Evolutionary conservation across 192 early-diverging fungal genomes (phyloP).

Genomic region (Helicostylum pulchrum): DNA sequence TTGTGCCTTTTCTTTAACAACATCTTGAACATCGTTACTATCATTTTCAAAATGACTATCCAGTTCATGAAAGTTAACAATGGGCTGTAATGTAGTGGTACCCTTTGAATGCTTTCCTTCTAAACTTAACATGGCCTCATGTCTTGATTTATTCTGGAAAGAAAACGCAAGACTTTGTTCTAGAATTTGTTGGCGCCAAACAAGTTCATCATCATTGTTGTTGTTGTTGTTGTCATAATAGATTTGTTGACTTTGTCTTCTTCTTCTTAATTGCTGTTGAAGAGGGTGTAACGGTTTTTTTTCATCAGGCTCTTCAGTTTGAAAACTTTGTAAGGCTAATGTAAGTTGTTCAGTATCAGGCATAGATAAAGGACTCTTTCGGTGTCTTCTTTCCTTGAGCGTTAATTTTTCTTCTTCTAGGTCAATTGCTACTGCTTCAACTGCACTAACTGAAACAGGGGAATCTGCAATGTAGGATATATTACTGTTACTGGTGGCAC

Average conservation of each 20-base stretch:
- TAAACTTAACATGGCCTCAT: slow-evolving; percentile 16
- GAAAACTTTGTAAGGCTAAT: not conserved
- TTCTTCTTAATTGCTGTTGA: too few species aligned
- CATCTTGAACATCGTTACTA: not conserved
- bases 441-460: not conserved
- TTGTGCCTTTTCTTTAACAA: slow-evolving; percentile 6
- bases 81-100: not conserved
- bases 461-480: too few species aligned
- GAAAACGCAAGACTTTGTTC: not conserved
- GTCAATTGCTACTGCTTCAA: not conserved
- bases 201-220: not conserved
- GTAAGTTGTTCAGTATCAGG: slow-evolving; percentile 10
- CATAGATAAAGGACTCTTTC: slow-evolving; percentile 7
- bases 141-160: slow-evolving; percentile 6
- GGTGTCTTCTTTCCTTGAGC: slow-evolving; percentile 8
- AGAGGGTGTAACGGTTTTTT: not conserved
- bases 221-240: not conserved
- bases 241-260: not conserved
- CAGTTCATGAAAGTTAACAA: slow-evolving; percentile 5
- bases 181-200: not conserved
- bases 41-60: slow-evolving; percentile 13
- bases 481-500: too few species aligned
- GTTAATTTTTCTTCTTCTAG: not conserved
- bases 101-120: slow-evolving; percentile 3
- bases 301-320: not conserved